A percentile compares a stretch with the other conserved stretches of the same genome.
Evolutionary conservation across 2,329 filamentous ascomycete species (phyloP).

Genomic region (Penicillium thymicola): DNA sequence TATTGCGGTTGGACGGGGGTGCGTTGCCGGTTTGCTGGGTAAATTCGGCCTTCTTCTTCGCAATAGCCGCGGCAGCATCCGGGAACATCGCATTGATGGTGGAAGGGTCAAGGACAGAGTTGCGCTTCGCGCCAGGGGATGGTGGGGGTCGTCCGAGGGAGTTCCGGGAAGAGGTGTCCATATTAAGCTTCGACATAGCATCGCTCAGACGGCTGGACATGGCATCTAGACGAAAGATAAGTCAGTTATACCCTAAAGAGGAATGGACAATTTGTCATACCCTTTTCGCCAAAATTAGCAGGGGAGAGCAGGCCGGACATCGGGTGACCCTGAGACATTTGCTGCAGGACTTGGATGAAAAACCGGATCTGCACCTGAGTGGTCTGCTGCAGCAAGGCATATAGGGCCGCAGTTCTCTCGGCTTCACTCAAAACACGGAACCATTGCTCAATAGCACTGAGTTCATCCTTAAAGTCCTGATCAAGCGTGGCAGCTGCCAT

Average conservation of each 20-base stretch:
- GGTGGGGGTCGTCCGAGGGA: conserved; percentile 78
- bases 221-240: conserved; percentile 60
- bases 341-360: conserved; percentile 97
- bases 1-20: conserved; percentile 90
- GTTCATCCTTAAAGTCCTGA: conserved; percentile 98
- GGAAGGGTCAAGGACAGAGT: conserved; percentile 87
- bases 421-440: conserved; percentile 96
- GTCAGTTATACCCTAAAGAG: conserved; percentile 10
- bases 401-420: conserved; percentile 90
- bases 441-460: conserved; percentile 99
- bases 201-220: conserved; percentile 96
- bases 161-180: conserved; percentile 74
- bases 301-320: conserved; percentile 95
- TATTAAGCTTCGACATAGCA: conserved; percentile 92
- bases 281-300: conserved; percentile 89
- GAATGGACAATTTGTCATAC: conserved; percentile 48
- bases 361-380: conserved; percentile 98
- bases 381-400: conserved; percentile 94
- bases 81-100: conserved; percentile 99
- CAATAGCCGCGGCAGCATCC: conserved; percentile 96
- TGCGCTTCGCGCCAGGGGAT: conserved; percentile 77
- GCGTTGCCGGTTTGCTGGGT: conserved; percentile 90
- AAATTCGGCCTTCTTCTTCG: conserved; percentile 96
- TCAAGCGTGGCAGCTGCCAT: conserved; percentile 99
- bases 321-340: conserved; percentile 97